Evolutionary conservation across 257 asterid genomes (phyloP).

Genomic region (Fraxinus excelsior): DNA sequence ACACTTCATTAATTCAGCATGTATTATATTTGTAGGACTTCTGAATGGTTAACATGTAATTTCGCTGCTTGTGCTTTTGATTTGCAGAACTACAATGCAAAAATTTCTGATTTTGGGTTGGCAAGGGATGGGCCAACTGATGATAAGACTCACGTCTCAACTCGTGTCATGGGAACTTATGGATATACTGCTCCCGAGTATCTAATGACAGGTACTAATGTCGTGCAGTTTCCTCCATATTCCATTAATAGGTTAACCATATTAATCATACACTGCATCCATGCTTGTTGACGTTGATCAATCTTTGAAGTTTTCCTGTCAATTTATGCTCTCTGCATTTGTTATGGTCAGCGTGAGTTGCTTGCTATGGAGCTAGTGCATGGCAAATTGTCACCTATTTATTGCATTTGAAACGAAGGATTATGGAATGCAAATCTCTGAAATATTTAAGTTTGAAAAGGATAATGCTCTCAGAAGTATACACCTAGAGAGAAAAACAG

Average conservation of each 20-base stretch:
- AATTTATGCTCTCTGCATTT: neutral
- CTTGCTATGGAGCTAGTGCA: neutral
- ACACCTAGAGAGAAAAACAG: no score
- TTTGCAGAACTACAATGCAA: conserved; percentile 68
- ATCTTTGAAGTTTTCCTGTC: neutral
- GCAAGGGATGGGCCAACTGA: conserved; percentile 90
- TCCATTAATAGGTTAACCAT: neutral
- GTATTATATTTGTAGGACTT: neutral
- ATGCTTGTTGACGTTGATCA: neutral
- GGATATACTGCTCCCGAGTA: conserved; percentile 97
- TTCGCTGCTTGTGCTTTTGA: conserved; percentile 4
- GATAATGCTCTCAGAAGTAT: neutral
- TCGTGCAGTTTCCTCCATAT: neutral
- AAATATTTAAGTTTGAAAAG: neutral
- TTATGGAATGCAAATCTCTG: neutral
- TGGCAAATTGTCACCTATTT: no score
- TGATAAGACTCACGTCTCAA: conserved; percentile 83
- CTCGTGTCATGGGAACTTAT: conserved; percentile 89
- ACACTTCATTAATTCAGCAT: neutral
- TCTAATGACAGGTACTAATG: conserved; percentile 80
- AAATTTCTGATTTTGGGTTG: conserved; percentile 90
- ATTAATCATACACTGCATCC: neutral
- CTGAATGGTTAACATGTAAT: neutral
- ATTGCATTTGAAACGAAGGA: neutral
- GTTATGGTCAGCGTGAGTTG: neutral